Conservation (phyloP, 2,329 filamentous ascomycete species). For the Cercospora berteroae region DNA sequence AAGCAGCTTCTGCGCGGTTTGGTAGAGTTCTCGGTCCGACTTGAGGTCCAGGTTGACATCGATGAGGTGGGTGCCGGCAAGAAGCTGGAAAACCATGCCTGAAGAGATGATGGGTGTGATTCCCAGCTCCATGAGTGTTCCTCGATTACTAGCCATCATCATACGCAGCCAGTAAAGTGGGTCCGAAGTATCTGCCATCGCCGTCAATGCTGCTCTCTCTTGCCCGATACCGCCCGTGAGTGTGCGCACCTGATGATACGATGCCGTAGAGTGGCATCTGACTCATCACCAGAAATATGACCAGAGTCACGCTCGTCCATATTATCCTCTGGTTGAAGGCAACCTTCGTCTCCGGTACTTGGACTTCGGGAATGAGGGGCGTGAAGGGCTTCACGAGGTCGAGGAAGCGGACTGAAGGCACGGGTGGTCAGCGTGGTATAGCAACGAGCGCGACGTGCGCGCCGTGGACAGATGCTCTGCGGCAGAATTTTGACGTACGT, state of each 20-base stretch:
- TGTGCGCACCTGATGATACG: constrained; percentile 69
- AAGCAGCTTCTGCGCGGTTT: constrained; percentile 96
- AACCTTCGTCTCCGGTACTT: constrained; percentile 96
- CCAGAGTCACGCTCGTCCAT: constrained; percentile 66
- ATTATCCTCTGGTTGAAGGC: constrained; percentile 83
- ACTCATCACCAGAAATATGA: constrained; percentile 99
- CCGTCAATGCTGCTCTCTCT: constrained; percentile 21
- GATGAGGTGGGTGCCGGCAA: constrained; percentile 98
- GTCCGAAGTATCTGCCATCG: constrained; percentile 70
- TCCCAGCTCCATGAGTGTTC: constrained; percentile 44
- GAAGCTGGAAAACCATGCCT: constrained; percentile 99
- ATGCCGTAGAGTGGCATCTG: constrained; percentile 98
- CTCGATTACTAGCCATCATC: constrained; percentile 96
- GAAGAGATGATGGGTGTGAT: constrained; percentile 98
- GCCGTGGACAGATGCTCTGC: not conserved
- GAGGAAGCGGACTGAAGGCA: constrained; percentile 83
- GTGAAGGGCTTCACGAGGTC: constrained; percentile 99
- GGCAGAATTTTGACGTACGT: constrained; percentile 17
- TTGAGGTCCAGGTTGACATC: constrained; percentile 99
- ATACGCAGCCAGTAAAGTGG: constrained; percentile 99
- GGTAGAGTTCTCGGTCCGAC: constrained; percentile 98
- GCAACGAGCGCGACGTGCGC: not conserved
- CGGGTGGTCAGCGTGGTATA: constrained; percentile 19
- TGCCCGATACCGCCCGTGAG: not conserved
- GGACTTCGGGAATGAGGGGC: constrained; percentile 98